Percentiles rank a stretch among this genome's conserved stretches.
These are phyloP conservation scores for Agaricus sinodeliciosus DNA, from an alignment of 768 basidiomycete genomes.

Conservation along the genomic window DNA sequence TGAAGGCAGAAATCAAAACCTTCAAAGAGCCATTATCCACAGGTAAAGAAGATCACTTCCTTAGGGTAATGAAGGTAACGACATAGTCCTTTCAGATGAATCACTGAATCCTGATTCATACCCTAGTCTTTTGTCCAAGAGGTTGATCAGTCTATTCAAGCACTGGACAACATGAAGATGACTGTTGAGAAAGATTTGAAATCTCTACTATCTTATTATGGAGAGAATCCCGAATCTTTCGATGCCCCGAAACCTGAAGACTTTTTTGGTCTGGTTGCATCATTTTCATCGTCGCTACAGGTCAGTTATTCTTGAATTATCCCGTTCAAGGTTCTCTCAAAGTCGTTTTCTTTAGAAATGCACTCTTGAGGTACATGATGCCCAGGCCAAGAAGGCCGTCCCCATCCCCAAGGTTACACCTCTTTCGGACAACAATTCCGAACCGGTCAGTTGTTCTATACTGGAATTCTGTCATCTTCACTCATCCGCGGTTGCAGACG, in stretches of 20 bases:
- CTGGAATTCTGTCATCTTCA: constrained; percentile 8
- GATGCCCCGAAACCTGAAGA: constrained; percentile 74
- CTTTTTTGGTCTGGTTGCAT: constrained; percentile 70
- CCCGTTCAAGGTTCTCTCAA: background rate
- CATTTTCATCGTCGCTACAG: constrained; percentile 70
- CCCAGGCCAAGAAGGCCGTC: constrained; percentile 28
- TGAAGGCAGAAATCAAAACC: constrained; percentile 48
- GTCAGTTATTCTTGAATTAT: constrained; percentile 24
- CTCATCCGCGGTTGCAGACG: constrained; percentile 26
- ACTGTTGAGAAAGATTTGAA: constrained; percentile 56
- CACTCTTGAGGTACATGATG: constrained; percentile 57
- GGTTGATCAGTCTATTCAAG: constrained; percentile 49
- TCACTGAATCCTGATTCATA: background rate
- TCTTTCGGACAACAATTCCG: constrained; percentile 17
- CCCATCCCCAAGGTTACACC: constrained; percentile 18
- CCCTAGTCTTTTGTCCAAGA: constrained; percentile 43
- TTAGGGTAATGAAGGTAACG: constrained; percentile 62
- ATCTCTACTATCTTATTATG: constrained; percentile 64
- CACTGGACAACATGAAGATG: constrained; percentile 53
- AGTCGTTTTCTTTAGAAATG: constrained; percentile 47
- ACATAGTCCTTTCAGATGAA: background rate
- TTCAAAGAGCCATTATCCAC: constrained; percentile 25
- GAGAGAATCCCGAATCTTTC: constrained; percentile 59
- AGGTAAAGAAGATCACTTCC: constrained; percentile 52
- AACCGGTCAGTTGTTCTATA: constrained; percentile 11